phyloP scores from a whole-genome alignment of 1,284 basidiomycete species.

The Sutorius eximius region DNA sequence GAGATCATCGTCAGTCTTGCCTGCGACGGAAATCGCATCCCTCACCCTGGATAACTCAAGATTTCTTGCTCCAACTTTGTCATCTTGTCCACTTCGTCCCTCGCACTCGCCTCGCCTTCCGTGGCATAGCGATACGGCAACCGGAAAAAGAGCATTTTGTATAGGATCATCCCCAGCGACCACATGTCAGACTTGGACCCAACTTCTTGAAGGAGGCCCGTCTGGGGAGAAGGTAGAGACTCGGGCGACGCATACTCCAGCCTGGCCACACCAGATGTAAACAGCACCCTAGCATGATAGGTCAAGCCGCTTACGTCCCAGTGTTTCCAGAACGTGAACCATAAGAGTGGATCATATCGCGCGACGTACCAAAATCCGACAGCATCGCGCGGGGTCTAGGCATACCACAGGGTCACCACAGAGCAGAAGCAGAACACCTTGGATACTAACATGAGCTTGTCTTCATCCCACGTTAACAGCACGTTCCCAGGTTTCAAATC shows the following conservation, averaged over 20 bases:
- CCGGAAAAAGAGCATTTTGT: conserved; percentile 88
- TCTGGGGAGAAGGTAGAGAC: conserved; percentile 68
- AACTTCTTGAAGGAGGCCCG: conserved; percentile 68
- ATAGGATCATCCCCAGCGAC: conserved; percentile 88
- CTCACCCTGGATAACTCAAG: conserved; percentile 69
- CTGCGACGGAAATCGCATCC: not conserved
- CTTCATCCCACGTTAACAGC: conserved; percentile 88
- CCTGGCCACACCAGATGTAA: conserved; percentile 37
- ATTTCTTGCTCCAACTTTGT: conserved; percentile 73
- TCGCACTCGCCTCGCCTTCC: conserved; percentile 47
- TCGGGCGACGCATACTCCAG: conserved; percentile 86
- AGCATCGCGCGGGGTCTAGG: conserved; percentile 80
- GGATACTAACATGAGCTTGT: conserved; percentile 65
- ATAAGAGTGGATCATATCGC: conserved; percentile 77
- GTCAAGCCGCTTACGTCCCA: conserved; percentile 72
- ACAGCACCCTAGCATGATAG: not conserved
- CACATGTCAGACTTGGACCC: conserved; percentile 91
- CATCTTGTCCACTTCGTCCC: conserved; percentile 59
- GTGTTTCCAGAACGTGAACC: conserved; percentile 83
- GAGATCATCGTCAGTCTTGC: conserved; percentile 6
- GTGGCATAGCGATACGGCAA: conserved; percentile 74
- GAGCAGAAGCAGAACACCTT: not conserved
- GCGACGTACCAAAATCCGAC: conserved; percentile 92
- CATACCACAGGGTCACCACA: conserved; percentile 3
- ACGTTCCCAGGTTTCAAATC: conserved; percentile 95